Percentiles rank a stretch among this genome's conserved stretches.
phyloP scores from a whole-genome alignment of 306 rosid species.

The Cucumis hystrix region DNA sequence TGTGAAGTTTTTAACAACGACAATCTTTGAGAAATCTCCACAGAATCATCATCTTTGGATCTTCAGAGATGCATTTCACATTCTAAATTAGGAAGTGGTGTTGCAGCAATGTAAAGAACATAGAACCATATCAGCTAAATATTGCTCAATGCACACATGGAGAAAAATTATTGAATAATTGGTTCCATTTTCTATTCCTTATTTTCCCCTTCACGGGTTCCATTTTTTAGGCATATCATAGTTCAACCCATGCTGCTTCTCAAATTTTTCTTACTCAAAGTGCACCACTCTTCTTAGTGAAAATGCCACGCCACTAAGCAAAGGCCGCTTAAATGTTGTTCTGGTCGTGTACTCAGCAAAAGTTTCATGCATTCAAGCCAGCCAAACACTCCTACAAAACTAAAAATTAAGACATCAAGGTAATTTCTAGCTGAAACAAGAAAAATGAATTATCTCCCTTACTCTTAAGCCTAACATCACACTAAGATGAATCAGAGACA shows the following conservation, averaged over 20 bases:
- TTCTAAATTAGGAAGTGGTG: background rate
- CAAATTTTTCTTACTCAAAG: too few relatives aligned
- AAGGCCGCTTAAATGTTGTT: constrained; percentile 90
- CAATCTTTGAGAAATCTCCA: background rate
- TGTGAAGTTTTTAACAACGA: background rate
- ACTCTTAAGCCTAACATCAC: too few relatives aligned
- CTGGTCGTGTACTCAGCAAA: constrained; percentile 92
- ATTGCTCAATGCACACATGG: background rate
- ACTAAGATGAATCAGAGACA: background rate
- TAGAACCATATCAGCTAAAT: background rate
- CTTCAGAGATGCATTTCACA: background rate
- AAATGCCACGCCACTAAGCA: constrained; percentile 90
- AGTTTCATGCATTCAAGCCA: constrained; percentile 45
- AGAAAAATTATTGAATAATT: background rate
- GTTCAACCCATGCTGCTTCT: too few relatives aligned
- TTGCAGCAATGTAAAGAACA: background rate
- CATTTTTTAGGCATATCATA: too few relatives aligned
- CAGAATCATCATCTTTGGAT: background rate
- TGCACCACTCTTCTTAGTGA: constrained; percentile 10
- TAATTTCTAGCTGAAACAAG: background rate
- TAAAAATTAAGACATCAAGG: background rate
- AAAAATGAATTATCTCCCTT: background rate
- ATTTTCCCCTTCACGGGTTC: too few relatives aligned
- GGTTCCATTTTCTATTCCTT: too few relatives aligned
- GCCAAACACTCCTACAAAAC: background rate